Evolutionary conservation across 176 grass and related monocot species (phyloP).

Genomic region (Tillandsia leiboldiana): DNA sequence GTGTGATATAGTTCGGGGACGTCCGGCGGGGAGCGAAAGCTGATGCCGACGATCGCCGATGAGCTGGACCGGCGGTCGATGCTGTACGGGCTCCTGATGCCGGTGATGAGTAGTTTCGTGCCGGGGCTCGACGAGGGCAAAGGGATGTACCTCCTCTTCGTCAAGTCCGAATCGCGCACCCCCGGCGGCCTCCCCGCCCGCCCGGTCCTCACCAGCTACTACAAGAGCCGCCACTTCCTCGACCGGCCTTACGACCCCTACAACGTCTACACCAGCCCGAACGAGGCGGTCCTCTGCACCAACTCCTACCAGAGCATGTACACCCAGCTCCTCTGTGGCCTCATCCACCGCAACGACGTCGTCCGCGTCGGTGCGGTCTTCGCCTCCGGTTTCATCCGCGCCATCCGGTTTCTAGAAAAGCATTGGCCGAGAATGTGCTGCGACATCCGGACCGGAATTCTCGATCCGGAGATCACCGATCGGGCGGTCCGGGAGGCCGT

Average conservation of each 20-base stretch:
- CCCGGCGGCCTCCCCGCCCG: conserved; percentile 69
- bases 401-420: conserved; percentile 84
- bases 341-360: conserved; percentile 71
- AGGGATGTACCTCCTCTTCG: conserved; percentile 88
- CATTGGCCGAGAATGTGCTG: conserved; percentile 69
- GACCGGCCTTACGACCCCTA: conserved; percentile 70
- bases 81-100: conserved; percentile 79
- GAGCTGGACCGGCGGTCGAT: conserved; percentile 66
- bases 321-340: conserved; percentile 77
- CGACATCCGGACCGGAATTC: conserved; percentile 57
- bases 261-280: conserved; percentile 74
- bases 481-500: conserved; percentile 49
- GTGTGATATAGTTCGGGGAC: conserved; percentile 59
- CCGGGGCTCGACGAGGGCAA: conserved; percentile 78
- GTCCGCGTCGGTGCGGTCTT: conserved; percentile 84
- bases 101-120: conserved; percentile 79
- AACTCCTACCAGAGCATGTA: conserved; percentile 99
- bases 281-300: conserved; percentile 70
- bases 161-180: conserved; percentile 75
- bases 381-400: conserved; percentile 87
- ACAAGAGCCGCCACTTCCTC: conserved; percentile 83
- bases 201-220: conserved; percentile 86
- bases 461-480: conserved; percentile 73
- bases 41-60: conserved; percentile 90
- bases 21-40: conserved; percentile 86